Conservation (phyloP, 2,329 filamentous ascomycete genomes). For the Penicillium sp. region DNA sequence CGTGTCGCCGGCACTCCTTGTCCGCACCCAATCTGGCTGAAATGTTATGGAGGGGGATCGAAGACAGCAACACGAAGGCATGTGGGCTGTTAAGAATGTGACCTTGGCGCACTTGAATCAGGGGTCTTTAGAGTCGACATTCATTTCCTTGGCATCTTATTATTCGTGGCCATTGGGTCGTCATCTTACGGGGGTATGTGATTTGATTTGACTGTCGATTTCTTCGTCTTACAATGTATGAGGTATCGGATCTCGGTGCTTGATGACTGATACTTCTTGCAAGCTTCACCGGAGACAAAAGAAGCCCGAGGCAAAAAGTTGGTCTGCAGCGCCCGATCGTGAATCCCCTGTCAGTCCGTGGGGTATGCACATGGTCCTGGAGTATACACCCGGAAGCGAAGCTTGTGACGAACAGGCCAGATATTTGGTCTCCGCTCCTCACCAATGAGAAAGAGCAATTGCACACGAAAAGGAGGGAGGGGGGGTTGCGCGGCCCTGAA, state of each 20-base stretch:
- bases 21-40: neutral
- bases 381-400: slow-evolving; percentile 9
- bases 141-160: neutral
- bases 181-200: neutral
- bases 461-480: neutral
- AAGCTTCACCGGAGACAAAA: slow-evolving; percentile 8
- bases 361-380: neutral
- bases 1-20: neutral
- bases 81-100: slow-evolving; percentile 12
- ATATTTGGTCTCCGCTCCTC: neutral
- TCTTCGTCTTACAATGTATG: neutral
- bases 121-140: neutral
- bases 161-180: neutral
- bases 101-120: neutral
- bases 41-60: neutral
- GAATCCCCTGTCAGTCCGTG: slow-evolving; percentile 5
- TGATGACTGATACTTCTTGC: neutral
- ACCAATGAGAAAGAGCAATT: neutral
- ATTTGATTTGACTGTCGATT: neutral
- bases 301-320: neutral
- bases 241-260: too few species aligned
- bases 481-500: too few species aligned
- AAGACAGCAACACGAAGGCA: neutral
- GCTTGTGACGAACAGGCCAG: neutral
- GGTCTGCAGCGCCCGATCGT: slow-evolving; percentile 12